Evolutionary conservation across 169 alveolate species (phyloP).

Genomic region (Condylostoma magnum): DNA sequence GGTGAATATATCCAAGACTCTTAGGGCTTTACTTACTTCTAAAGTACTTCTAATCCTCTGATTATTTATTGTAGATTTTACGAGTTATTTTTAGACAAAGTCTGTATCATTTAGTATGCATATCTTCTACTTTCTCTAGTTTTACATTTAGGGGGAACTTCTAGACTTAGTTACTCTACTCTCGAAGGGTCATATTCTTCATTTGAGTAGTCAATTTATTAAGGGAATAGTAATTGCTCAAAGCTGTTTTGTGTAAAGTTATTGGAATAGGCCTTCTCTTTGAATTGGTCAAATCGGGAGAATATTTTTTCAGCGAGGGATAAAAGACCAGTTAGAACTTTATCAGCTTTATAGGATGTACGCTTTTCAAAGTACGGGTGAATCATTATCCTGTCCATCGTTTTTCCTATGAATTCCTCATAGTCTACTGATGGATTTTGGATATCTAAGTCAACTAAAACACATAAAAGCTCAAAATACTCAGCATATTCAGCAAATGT

Average conservation of each 20-base stretch:
- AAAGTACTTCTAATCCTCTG: neutral
- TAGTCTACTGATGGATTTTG: slow-evolving; percentile 25
- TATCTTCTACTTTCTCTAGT: slow-evolving; percentile 53
- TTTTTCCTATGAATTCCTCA: slow-evolving; percentile 16
- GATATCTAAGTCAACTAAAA: slow-evolving; percentile 40
- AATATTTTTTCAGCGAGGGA: slow-evolving; percentile 41
- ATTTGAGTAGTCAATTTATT: neutral
- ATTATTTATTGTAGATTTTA: slow-evolving; percentile 37
- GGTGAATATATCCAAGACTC: slow-evolving; percentile 31
- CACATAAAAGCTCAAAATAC: slow-evolving; percentile 53
- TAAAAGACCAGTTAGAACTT: slow-evolving; percentile 55
- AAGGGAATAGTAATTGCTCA: slow-evolving; percentile 11
- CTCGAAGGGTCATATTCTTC: neutral
- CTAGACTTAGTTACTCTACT: slow-evolving; percentile 19
- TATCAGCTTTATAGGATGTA: slow-evolving; percentile 45
- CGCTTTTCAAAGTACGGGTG: slow-evolving; percentile 59
- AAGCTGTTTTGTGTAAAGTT: slow-evolving; percentile 20
- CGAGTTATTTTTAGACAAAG: slow-evolving; percentile 37
- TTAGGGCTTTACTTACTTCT: neutral
- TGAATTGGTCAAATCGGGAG: slow-evolving; percentile 11
- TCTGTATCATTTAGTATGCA: slow-evolving; percentile 43
- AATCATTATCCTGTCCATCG: slow-evolving; percentile 34
- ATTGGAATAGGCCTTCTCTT: neutral
- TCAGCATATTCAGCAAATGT: slow-evolving; percentile 42
- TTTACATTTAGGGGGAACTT: slow-evolving; percentile 50